These are phyloP conservation scores for Hypholoma fasciculare DNA, from an alignment of 768 basidiomycete species.

Conservation along the genomic window DNA sequence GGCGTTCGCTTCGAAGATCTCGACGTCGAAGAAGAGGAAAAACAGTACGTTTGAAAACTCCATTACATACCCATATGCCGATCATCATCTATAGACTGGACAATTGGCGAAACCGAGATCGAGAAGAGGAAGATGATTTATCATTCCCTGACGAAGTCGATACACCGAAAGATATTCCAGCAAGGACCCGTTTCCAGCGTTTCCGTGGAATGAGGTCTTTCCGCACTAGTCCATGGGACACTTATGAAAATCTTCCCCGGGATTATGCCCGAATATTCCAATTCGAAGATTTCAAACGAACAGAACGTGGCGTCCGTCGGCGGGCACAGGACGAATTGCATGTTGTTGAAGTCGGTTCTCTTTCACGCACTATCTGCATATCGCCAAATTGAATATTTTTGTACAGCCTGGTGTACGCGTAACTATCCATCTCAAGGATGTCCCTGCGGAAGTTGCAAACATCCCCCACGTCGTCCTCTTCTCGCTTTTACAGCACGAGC, in stretches of 20 bases:
- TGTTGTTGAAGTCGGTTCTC: constrained; percentile 60
- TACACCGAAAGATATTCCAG: constrained; percentile 84
- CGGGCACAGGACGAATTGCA: constrained; percentile 61
- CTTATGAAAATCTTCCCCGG: constrained; percentile 91
- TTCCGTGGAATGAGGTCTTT: constrained; percentile 91
- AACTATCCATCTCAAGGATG: constrained; percentile 72
- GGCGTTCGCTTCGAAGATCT: constrained; percentile 73
- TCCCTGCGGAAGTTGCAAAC: constrained; percentile 60
- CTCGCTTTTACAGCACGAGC: constrained; percentile 90
- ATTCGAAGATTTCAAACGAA: constrained; percentile 92
- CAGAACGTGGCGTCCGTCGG: constrained; percentile 69
- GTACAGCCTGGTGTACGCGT: constrained; percentile 80
- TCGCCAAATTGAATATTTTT: neutral
- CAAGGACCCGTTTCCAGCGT: constrained; percentile 82
- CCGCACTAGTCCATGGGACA: constrained; percentile 96
- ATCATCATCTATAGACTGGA: constrained; percentile 46
- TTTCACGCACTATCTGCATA: neutral
- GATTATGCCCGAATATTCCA: constrained; percentile 97
- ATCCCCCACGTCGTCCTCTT: constrained; percentile 65
- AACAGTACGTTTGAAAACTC: constrained; percentile 60
- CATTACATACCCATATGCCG: constrained; percentile 3
- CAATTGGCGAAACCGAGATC: constrained; percentile 66
- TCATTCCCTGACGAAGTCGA: constrained; percentile 97
- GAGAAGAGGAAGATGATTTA: constrained; percentile 78
- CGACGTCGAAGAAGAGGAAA: constrained; percentile 81